Evolutionary conservation across 257 asterid species (phyloP).

Genomic region (Nicotiana attenuata): DNA sequence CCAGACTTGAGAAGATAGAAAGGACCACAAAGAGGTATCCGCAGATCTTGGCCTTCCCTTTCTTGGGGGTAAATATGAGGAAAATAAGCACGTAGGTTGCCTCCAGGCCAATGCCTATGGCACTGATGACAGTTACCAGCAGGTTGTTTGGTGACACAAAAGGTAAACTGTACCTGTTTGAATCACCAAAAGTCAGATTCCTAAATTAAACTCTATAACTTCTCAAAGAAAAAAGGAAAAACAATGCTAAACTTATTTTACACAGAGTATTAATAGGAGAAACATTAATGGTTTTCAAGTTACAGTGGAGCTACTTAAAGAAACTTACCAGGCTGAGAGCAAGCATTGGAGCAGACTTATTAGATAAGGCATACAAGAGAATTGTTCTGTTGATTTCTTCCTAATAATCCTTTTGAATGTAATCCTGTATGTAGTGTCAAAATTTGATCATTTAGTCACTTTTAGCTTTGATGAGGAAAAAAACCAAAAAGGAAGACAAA

Average conservation of each 20-base stretch:
- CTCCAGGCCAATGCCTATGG: constrained; percentile 52
- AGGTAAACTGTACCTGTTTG: constrained; percentile 68
- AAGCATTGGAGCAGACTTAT: constrained; percentile 56
- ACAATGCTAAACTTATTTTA: no score
- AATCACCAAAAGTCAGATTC: neutral
- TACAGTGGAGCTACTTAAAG: neutral
- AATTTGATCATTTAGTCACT: neutral
- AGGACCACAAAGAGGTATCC: constrained; percentile 5
- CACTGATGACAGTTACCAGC: constrained; percentile 49
- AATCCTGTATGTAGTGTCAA: constrained; percentile 26
- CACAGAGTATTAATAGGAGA: neutral
- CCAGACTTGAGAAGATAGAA: neutral
- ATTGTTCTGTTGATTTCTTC: constrained; percentile 52
- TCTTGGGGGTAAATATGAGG: constrained; percentile 44
- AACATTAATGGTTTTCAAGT: neutral
- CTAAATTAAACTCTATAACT: neutral
- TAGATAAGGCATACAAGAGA: constrained; percentile 57
- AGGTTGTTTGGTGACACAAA: constrained; percentile 56
- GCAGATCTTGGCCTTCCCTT: neutral
- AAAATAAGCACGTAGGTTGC: constrained; percentile 47
- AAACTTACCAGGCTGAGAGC: constrained; percentile 46
- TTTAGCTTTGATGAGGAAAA: neutral
- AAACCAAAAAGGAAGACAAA: neutral
- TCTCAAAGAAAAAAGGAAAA: no score
- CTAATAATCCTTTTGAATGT: constrained; percentile 55